Evolutionary conservation across 192 early-diverging fungal species (phyloP), one percentile per base, ranked within the genome.

Genomic region (Lunasporangiospora selenospora): DNA sequence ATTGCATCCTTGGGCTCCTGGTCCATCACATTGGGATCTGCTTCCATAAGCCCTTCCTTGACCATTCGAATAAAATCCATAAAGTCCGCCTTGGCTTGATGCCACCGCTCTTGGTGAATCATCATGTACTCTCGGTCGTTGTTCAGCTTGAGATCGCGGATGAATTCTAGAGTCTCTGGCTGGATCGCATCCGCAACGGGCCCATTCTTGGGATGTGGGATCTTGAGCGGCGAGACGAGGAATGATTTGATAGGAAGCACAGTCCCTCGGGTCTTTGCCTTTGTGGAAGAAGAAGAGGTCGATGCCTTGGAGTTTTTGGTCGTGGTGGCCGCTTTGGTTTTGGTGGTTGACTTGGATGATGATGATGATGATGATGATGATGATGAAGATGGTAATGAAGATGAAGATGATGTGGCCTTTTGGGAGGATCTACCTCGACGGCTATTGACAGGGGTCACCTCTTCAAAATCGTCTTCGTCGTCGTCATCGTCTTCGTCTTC

Each of bases 51-150:
- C 12, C 77, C 70, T 15, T 80, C 55, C 45, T 76, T 78, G 18
- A 80, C 49, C 43, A 75, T 61, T 3, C 62, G 62, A 37, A 80
- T 69, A 47, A 85, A 83, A 37, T 82, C 80, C 23, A 66, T 62
- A 23, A 85, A 83, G 37, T 82, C 84, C 3, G 56, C 53, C 44
- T 76, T 62, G 11, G 76, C 62, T 6, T 39, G 10, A 8, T 73
- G 34, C 54, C 54, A 85, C 7, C 75, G 58, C 26, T 67, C 73
- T 53, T 70, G 49, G 15, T 70, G 66, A 24, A 65, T 13, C n/a
- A 62, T 47, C 60, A 83, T 80, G 40, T 70, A 85, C 29, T 81
- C 80, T 8, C 82, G 73, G 54, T 83, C 63, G 51, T 83, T 83
- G 33, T 85, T 83, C 27, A 58, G 48, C n/a, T 52, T 70, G 18